Evolutionary conservation across 192 early-diverging fungal genomes (phyloP), one percentile per base, ranked within the genome.

Genomic region (Diversispora eburnea): DNA sequence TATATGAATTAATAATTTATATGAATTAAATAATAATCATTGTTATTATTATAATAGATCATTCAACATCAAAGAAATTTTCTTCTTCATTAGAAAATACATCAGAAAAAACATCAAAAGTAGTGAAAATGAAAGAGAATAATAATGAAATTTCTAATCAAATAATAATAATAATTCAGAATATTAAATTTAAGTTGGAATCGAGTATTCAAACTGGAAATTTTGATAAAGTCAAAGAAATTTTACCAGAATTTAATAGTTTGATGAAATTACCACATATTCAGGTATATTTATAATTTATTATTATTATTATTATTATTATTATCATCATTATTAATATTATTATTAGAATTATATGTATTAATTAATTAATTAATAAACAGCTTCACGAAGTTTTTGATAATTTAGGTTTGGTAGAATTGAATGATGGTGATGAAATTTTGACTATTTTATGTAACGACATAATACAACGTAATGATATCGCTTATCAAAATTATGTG

Each of bases 401-500:
- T 1, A 22, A 59, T 33, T 59, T 59, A 62, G 39, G 41, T 17
- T 62, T 62, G 17, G 13, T 17, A 0, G 41, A 41, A 41, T 43
- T 39, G 8, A 22, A 43, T 3, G 17, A 41, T 17, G 60, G 41
- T 62, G 41, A 62, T 17, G 39, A 41, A 6, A 5, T 62, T 4
- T 62, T 62, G 39, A 39, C 25, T 41, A 43, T 43, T 17, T 62
- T 62, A 39, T 62, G 60, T 41, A 62, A 62, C 17, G 60, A 43
- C 4, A 62, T 62, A 17, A 15, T 62, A 41, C 22, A 62, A 15
- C 39, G n/a, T 22, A 57, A 59, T 13, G 57, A 72, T 61, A 57
- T 72, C 41, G 20, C 42, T 8, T 72, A 60, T 48, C 70, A 72
- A 47, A 72, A 60, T 47, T 55, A 60, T n/a, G 52, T 72, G 10